Evolutionary conservation across 1,139 yeast species (phyloP), one percentile per base, ranked within the genome.

Genomic region (Hemisphaericaspora subhashii): DNA sequence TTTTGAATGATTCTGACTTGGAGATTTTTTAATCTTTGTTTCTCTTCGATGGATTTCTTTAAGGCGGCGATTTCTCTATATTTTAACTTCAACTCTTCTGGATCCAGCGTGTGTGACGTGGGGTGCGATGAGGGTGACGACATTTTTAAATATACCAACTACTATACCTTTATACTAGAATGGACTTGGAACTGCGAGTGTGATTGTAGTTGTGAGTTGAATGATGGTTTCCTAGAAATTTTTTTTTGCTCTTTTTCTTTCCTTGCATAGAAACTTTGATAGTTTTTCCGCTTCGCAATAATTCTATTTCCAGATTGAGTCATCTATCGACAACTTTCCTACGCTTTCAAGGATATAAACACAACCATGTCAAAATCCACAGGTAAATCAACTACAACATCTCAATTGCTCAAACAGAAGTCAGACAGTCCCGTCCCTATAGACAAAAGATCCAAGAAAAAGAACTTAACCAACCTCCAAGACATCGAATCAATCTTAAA

Each of bases 401-500:
- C 77, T 0, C 68, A 70, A 37, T 51, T 72, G 18, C 45, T 71
- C 3, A 68, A 62, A 18, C 26, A 44, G 9, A 58, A 55, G 36
- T 58, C 61, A 4, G 51, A 60, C 1, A 37, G 42, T 4, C 54
- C 52, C 21, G 42, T 53, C 2, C 37, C 54, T 1, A 12, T 42
- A 4, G 52, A 46, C 13, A 63, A 51, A 26, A 62, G 61, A 42
- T 43, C 55, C 13, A 64, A 60, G 36, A 69, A 66, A 47, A 67
- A 66, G 42, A 71, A 65, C 32, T 57, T 76, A 31, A 75, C 72
- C 34, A 80, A 74, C 47, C 62, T 83, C 29, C 74, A 79, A 40
- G 87, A 83, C 38, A 66, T 86, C 16, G 81, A 81, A 36, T 63
- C 67, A 1, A 64, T 66, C 0, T 51, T 72, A 34, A 57, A 53